Conservation (phyloP, 495 filamentous ascomycete genomes). For the Aspergillus heteromorphus region DNA sequence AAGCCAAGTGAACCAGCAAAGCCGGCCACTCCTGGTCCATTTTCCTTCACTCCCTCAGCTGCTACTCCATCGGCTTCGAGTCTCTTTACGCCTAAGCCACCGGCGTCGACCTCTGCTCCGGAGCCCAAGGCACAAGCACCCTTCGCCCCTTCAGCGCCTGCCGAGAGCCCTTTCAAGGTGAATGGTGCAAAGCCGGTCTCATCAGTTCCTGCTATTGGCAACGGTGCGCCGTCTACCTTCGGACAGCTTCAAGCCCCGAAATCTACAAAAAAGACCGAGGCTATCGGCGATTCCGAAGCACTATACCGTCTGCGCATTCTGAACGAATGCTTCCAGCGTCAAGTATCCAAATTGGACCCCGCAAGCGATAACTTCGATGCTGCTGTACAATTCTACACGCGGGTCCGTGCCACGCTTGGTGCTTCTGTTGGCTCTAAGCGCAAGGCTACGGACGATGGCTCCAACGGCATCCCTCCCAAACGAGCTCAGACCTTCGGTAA, state of each 20-base stretch:
- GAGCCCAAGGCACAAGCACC: constrained; percentile 1
- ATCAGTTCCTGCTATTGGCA: background rate
- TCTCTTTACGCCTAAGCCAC: constrained; percentile 1
- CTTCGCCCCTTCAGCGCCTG: background rate
- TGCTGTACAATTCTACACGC: constrained; percentile 30
- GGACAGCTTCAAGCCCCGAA: constrained; percentile 14
- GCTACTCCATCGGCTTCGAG: background rate
- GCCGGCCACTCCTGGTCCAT: constrained; percentile 3
- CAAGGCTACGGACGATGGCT: constrained; percentile 13
- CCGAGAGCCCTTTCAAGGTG: constrained; percentile 10
- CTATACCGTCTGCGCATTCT: constrained; percentile 24
- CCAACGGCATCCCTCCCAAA: constrained; percentile 9
- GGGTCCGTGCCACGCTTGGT: constrained; percentile 30
- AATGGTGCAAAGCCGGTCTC: constrained; percentile 3
- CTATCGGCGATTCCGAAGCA: constrained; percentile 17
- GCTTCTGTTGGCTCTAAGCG: constrained; percentile 24
- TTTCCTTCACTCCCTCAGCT: constrained; percentile 4
- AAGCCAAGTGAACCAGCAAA: constrained; percentile 12
- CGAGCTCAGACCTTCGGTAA: constrained; percentile 16
- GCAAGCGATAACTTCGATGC: constrained; percentile 26
- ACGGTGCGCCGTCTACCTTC: constrained; percentile 4
- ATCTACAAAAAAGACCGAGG: constrained; percentile 12
- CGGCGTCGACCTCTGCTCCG: constrained; percentile 5
- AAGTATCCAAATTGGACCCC: constrained; percentile 26
- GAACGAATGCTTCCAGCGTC: constrained; percentile 29